phyloP scores from a whole-genome alignment of 192 early-diverging fungal genomes.

The Backusella mclennaniae region DNA sequence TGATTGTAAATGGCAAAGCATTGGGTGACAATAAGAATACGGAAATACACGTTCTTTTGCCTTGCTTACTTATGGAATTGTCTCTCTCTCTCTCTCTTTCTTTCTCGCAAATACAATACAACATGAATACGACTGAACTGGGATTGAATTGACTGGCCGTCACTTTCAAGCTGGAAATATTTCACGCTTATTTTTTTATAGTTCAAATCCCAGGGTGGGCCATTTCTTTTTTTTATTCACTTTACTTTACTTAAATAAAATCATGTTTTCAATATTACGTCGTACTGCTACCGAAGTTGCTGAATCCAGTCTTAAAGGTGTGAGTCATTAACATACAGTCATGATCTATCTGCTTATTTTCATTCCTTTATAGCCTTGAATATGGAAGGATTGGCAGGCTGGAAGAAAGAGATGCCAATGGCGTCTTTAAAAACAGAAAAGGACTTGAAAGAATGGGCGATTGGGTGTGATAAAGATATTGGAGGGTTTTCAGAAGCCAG shows the following conservation, averaged over 20 bases:
- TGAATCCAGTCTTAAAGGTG: conserved; percentile 34
- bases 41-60: too few species aligned
- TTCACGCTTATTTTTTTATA: not conserved
- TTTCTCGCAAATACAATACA: too few species aligned
- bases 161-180: too few species aligned
- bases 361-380: conserved; percentile 18
- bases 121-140: too few species aligned
- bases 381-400: conserved; percentile 46
- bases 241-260: not conserved
- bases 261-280: conserved; percentile 34
- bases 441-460: conserved; percentile 72
- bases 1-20: not conserved
- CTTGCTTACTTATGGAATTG: too few species aligned
- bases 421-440: conserved; percentile 58
- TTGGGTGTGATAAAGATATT: conserved; percentile 92
- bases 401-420: conserved; percentile 74
- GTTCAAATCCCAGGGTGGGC: not conserved
- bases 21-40: too few species aligned
- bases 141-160: too few species aligned
- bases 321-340: too few species aligned
- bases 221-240: not conserved
- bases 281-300: conserved; percentile 29
- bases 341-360: not conserved
- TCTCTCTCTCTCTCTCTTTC: too few species aligned
- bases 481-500: conserved; percentile 76